Conservation (phyloP, 306 rosid genomes). For the Vigna trinervia region DNA sequence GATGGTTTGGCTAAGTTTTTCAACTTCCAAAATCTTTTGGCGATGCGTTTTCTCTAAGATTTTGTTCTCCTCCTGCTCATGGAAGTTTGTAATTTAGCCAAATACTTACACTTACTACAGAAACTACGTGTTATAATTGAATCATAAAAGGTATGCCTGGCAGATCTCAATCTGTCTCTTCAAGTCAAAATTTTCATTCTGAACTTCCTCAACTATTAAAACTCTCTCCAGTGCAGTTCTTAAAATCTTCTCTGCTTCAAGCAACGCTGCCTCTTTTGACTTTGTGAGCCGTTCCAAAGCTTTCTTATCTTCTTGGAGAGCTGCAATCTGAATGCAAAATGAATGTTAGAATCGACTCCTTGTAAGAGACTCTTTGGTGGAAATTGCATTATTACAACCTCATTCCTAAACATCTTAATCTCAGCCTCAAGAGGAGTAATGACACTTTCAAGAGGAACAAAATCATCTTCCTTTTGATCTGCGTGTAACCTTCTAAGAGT, state of each 20-base stretch:
- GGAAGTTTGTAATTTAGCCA: constrained; percentile 33
- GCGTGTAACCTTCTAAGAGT: constrained; percentile 76
- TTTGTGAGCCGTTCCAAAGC: constrained; percentile 84
- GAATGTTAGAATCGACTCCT: constrained; percentile 6
- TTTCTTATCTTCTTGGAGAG: constrained; percentile 86
- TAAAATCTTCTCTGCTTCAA: constrained; percentile 90
- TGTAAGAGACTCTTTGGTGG: not conserved
- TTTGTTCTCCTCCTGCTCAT: constrained; percentile 90
- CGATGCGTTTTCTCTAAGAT: constrained; percentile 88
- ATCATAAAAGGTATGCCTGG: constrained; percentile 64
- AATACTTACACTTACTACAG: constrained; percentile 6
- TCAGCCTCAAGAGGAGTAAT: constrained; percentile 93
- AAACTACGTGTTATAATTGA: constrained; percentile 25
- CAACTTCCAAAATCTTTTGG: constrained; percentile 88
- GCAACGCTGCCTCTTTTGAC: constrained; percentile 84
- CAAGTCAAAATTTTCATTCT: constrained; percentile 86
- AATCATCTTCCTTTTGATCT: constrained; percentile 73
- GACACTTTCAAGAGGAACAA: constrained; percentile 66
- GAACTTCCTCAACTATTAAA: constrained; percentile 96
- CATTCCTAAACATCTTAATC: constrained; percentile 78
- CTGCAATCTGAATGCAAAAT: constrained; percentile 57
- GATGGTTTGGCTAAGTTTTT: constrained; percentile 90
- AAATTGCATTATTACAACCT: constrained; percentile 57
- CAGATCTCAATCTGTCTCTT: constrained; percentile 98
- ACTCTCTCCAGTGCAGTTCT: constrained; percentile 91